Base-by-base conservation (phyloP, 768 basidiomycete genomes). In the Termitomyces heimii region DNA sequence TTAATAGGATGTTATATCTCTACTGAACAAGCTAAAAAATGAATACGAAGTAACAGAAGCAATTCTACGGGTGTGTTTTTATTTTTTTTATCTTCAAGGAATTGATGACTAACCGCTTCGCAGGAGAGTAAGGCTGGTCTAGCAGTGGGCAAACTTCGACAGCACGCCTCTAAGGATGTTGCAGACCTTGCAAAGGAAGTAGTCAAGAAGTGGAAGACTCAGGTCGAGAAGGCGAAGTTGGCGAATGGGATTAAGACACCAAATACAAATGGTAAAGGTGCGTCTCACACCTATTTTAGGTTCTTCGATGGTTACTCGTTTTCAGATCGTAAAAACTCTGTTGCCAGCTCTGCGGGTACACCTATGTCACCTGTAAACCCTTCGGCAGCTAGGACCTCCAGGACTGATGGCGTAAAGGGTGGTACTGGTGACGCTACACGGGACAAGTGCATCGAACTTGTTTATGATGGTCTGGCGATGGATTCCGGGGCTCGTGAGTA, bases 71-170 rank as follows among this genome's bases (percentile, higher is more conserved):
- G 89, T 91, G 72, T 65, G 87, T 79, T 69, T 66, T 54, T 49
- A 20, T 46, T 9, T 65, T 48, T 22, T 39, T 35, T n/a, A 43
- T 60, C 62, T 60, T 61, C 63, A 56, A 58, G 54, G 60, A 67
- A 63, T 59, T 61, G 59, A 63, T 59, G 53, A 55, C 49, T 50
- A 28, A 40, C 37, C 56, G 29, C 26, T 51, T 34, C 60, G 29
- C 65, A 95, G 94, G 93, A 95, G 73, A 94, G 92, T 70, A 94
- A 89, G 71, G 89, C 87, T 4, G 94, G 94, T 49, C 74, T 96
- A n/a, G 89, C 92, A 0, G 92, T 97, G 2, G 92, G 93, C 53
- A 95, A 95, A 74, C 80, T 95, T 18, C 83, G 94, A 47, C 77
- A 80, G 31, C 88, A 94, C 70, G 74, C 80, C 0, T 75, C 81